phyloP scores from a whole-genome alignment of 192 early-diverging fungal species.

The Entomortierella parvispora region DNA sequence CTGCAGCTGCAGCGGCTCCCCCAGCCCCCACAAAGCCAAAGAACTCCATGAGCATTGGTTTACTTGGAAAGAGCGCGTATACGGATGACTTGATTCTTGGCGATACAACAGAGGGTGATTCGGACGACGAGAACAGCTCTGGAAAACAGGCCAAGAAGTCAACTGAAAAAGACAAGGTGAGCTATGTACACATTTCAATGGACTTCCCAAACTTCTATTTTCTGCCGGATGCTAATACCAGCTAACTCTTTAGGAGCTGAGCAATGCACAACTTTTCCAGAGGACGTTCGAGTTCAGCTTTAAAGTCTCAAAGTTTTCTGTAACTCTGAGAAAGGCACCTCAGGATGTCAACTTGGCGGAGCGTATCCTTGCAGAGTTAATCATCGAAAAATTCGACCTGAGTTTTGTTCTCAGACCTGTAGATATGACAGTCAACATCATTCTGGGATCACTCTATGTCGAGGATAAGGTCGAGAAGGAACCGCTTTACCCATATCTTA shows the following conservation, averaged over 20 bases:
- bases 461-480: conserved; percentile 71
- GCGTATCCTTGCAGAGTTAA: conserved; percentile 68
- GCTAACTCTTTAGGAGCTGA: conserved; percentile 14
- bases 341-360: conserved; percentile 56
- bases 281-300: conserved; percentile 69
- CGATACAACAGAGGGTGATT: conserved; percentile 35
- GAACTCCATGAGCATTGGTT: conserved; percentile 18
- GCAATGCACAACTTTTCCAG: conserved; percentile 46
- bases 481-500: conserved; percentile 68
- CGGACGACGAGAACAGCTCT: conserved; percentile 32
- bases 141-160: conserved; percentile 4
- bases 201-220: neutral
- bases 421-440: conserved; percentile 78
- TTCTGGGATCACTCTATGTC: conserved; percentile 81
- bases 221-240: neutral
- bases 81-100: conserved; percentile 41
- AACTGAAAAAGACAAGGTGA: conserved; percentile 33
- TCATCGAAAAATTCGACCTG: conserved; percentile 76
- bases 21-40: conserved; percentile 26
- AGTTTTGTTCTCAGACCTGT: conserved; percentile 76
- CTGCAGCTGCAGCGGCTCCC: conserved; percentile 1
- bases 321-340: conserved; percentile 70
- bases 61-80: conserved; percentile 25
- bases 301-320: conserved; percentile 74
- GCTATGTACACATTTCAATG: neutral